Percentiles rank a stretch among this genome's conserved stretches.
phyloP scores from a whole-genome alignment of 2,329 filamentous ascomycete genomes.

The Cladophialophora bantiana region DNA sequence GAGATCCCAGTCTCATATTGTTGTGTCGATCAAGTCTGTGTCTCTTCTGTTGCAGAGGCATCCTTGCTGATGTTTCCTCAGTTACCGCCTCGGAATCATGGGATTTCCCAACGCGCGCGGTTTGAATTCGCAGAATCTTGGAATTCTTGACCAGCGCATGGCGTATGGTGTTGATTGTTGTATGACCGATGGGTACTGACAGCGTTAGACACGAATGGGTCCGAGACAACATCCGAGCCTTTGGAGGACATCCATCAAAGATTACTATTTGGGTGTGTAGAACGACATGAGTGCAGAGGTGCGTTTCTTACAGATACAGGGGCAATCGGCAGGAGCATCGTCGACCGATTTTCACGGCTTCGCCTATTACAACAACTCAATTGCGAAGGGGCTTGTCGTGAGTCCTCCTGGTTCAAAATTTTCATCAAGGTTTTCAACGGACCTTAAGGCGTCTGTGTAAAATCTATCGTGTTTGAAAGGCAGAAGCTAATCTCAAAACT shows the following conservation, averaged over 20 bases:
- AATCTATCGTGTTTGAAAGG: too few relatives aligned
- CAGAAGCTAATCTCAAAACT: too few relatives aligned
- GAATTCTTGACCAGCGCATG: conserved; percentile 58
- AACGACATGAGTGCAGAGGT: too few relatives aligned
- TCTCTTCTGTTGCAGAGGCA: too few relatives aligned
- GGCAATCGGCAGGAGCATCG: conserved; percentile 2
- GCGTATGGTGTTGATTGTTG: conserved; percentile 35
- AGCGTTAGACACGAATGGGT: conserved; percentile 56
- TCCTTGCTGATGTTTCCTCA: too few relatives aligned
- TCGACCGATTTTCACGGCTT: conserved; percentile 27
- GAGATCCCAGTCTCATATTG: conserved; percentile 49
- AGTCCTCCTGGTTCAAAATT: background rate
- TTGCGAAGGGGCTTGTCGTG: conserved; percentile 29
- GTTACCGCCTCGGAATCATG: conserved; percentile 51
- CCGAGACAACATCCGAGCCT: conserved; percentile 57
- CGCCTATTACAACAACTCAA: conserved; percentile 40
- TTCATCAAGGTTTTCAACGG: too few relatives aligned
- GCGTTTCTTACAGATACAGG: too few relatives aligned
- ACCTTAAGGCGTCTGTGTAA: too few relatives aligned
- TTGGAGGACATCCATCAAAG: conserved; percentile 58
- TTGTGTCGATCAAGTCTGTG: conserved; percentile 46
- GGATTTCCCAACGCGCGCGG: conserved; percentile 44
- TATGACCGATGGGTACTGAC: too few relatives aligned
- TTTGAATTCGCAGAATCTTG: conserved; percentile 54
- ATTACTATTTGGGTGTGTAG: conserved; percentile 53